A percentile compares a stretch with the other conserved stretches of the same genome.
phyloP scores from a whole-genome alignment of 1,284 basidiomycete genomes.

The Anthracocystis walkeri region DNA sequence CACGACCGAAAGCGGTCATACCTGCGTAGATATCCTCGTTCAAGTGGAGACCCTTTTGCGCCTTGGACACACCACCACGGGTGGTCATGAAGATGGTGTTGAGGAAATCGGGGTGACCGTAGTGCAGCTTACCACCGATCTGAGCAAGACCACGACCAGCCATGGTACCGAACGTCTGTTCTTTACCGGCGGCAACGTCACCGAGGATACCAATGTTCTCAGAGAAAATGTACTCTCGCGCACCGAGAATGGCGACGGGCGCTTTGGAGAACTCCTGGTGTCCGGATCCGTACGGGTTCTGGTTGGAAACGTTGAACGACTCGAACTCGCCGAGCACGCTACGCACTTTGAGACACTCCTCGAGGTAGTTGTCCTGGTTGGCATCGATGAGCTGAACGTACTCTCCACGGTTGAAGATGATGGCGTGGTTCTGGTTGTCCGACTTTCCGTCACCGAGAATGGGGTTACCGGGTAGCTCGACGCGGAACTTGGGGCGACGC shows the following conservation, averaged over 20 bases:
- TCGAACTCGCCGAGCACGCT: slow-evolving; percentile 99
- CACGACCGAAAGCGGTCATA: slow-evolving; percentile 97
- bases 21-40: slow-evolving; percentile 99
- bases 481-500: slow-evolving; percentile 94
- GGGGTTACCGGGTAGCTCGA: slow-evolving; percentile 97
- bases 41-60: slow-evolving; percentile 96
- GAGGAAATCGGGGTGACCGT: slow-evolving; percentile 98
- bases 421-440: slow-evolving; percentile 99
- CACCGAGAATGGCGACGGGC: slow-evolving; percentile 96
- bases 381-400: slow-evolving; percentile 99
- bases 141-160: slow-evolving; percentile 93
- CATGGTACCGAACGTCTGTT: slow-evolving; percentile 99
- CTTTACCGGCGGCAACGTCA: slow-evolving; percentile 97
- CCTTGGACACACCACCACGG: slow-evolving; percentile 97
- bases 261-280: slow-evolving; percentile 77
- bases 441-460: slow-evolving; percentile 99
- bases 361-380: slow-evolving; percentile 99
- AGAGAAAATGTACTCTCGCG: slow-evolving; percentile 99
- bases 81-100: slow-evolving; percentile 98
- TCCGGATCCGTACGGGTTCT: slow-evolving; percentile 89
- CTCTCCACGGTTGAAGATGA: slow-evolving; percentile 98
- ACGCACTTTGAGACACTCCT: slow-evolving; percentile 98
- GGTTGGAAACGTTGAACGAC: slow-evolving; percentile 85
- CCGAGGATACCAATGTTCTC: slow-evolving; percentile 99
- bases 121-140: slow-evolving; percentile 98